Percentiles rank a stretch among this genome's conserved stretches.
Evolutionary conservation across 31 red algal species (phyloP).

Genomic region (Odonthalia washingtoniensis): DNA sequence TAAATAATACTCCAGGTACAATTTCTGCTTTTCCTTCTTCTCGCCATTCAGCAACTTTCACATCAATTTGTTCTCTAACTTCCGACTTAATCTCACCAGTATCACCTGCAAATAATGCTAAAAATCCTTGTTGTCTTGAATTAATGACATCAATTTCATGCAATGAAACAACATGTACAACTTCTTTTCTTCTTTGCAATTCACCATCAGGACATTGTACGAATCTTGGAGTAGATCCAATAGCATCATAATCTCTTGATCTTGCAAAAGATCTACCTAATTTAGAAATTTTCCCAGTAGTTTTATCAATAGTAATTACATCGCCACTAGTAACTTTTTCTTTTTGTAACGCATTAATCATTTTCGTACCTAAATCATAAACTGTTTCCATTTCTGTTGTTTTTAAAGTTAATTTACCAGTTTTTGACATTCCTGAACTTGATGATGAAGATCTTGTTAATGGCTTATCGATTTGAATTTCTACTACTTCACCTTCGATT

Average conservation of each 20-base stretch:
- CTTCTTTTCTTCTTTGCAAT: constrained; percentile 89
- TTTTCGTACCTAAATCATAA: constrained; percentile 96
- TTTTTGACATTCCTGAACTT: constrained; percentile 65
- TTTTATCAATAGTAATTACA: constrained; percentile 99
- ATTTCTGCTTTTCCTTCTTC: constrained; percentile 99
- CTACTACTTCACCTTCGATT: constrained; percentile 98
- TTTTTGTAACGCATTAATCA: constrained; percentile 92
- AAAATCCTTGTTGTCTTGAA: constrained; percentile 97
- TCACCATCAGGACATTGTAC: constrained; percentile 97
- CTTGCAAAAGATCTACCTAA: constrained; percentile 94
- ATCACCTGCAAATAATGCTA: constrained; percentile 98
- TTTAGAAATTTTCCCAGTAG: constrained; percentile 95
- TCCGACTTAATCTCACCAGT: constrained; percentile 99
- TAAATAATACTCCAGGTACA: constrained; percentile 96
- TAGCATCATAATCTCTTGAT: constrained; percentile 94
- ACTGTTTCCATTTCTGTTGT: constrained; percentile 99
- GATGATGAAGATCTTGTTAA: constrained; percentile 51
- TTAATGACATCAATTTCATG: constrained; percentile 99
- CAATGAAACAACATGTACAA: constrained; percentile 93
- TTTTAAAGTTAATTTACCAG: constrained; percentile 94
- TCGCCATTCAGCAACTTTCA: constrained; percentile 93
- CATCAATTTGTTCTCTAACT: constrained; percentile 97
- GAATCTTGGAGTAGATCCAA: constrained; percentile 87
- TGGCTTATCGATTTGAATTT: constrained; percentile 95
- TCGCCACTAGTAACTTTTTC: constrained; percentile 92